A percentile compares a stretch with the other conserved stretches of the same genome.
phyloP scores from a whole-genome alignment of 306 rosid genomes.

The Mucuna pruriens region DNA sequence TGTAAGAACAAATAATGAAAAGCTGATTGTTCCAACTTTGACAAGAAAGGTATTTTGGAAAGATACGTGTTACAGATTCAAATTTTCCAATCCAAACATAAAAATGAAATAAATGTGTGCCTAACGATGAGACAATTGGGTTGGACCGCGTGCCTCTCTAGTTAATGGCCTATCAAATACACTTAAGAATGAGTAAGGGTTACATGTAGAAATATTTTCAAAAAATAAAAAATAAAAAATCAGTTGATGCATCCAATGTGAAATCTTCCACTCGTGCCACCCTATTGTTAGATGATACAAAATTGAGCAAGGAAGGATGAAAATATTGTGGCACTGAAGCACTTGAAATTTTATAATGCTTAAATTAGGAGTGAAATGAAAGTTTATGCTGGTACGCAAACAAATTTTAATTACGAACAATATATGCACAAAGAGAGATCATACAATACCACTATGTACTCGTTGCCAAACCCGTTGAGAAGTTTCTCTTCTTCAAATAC shows the following conservation, averaged over 20 bases:
- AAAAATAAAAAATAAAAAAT: background rate
- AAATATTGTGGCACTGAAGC: background rate
- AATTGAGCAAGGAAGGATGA: background rate
- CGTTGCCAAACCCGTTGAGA: slow-evolving; percentile 24
- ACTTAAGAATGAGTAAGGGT: background rate
- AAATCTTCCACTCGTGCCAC: background rate
- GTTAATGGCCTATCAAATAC: background rate
- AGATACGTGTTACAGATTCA: background rate
- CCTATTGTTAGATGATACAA: background rate
- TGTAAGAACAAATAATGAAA: slow-evolving; percentile 9
- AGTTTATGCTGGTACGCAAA: slow-evolving; percentile 1
- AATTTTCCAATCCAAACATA: background rate
- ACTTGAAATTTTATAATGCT: background rate
- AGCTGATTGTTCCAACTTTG: slow-evolving; percentile 6
- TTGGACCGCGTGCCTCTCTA: background rate
- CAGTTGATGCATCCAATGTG: background rate
- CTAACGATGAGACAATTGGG: background rate
- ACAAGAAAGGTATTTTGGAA: background rate
- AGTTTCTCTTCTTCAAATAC: slow-evolving; percentile 39
- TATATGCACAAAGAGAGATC: slow-evolving; percentile 1
- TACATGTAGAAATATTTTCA: background rate
- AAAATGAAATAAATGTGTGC: background rate
- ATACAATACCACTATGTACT: slow-evolving; percentile 47
- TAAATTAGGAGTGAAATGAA: background rate
- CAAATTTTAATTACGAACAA: background rate